These are phyloP conservation scores for Fraxinus ornus DNA, from an alignment of 305 asterid genomes.

Conservation along the genomic window DNA sequence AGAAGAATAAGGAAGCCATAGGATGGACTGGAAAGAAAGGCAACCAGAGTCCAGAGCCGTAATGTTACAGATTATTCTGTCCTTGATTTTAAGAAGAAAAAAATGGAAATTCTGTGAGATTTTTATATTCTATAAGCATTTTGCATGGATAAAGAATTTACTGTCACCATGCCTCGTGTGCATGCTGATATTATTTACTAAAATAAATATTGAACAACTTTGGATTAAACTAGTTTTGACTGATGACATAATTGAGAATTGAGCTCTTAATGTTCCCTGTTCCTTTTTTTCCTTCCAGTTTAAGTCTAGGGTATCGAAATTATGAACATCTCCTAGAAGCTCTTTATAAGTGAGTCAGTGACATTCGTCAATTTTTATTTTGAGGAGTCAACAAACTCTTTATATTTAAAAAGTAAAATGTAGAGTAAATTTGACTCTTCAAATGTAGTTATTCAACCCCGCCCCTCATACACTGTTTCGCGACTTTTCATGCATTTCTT, in stretches of 20 bases:
- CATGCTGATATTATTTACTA: neutral
- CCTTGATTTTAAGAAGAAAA: neutral
- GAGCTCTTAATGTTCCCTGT: neutral
- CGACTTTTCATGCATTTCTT: too few species aligned
- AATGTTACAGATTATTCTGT: neutral
- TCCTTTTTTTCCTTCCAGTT: too few species aligned
- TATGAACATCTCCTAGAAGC: too few species aligned
- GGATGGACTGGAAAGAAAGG: neutral
- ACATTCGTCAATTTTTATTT: too few species aligned
- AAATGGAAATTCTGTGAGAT: neutral
- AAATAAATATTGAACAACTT: too few species aligned
- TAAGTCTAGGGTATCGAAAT: too few species aligned
- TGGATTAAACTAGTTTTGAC: neutral
- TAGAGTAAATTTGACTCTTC: too few species aligned
- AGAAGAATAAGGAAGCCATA: neutral
- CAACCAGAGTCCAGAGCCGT: neutral
- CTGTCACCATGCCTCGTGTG: neutral
- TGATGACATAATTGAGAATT: neutral
- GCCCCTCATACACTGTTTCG: too few species aligned
- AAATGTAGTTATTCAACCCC: too few species aligned
- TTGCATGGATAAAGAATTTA: neutral
- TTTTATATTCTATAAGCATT: neutral
- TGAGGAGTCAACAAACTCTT: too few species aligned
- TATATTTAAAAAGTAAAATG: too few species aligned
- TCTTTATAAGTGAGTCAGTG: too few species aligned